phyloP scores from a whole-genome alignment of 495 filamentous ascomycete genomes.

The Oidiodendron maius region DNA sequence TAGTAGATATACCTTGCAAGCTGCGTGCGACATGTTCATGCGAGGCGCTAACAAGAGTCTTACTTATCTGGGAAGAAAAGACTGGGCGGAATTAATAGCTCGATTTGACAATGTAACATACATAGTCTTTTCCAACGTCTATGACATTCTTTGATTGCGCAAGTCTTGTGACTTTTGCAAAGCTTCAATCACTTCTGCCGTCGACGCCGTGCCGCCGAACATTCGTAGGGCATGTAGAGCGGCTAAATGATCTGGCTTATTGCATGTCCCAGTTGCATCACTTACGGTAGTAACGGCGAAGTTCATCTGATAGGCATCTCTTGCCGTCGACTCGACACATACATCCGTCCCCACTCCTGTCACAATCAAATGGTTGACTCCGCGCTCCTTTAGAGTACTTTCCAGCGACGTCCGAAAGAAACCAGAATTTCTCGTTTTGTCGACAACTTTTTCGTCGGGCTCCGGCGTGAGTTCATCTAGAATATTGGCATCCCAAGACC shows the following conservation, averaged over 20 bases:
- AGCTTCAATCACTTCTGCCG: conserved; percentile 8
- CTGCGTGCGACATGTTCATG: too few species aligned
- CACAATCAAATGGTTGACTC: conserved; percentile 20
- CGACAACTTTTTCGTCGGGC: conserved; percentile 13
- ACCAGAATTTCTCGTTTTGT: conserved; percentile 22
- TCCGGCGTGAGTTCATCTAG: conserved; percentile 15
- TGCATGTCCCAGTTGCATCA: conserved; percentile 20
- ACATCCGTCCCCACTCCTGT: conserved; percentile 24
- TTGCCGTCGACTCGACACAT: conserved; percentile 24
- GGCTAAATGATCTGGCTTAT: conserved; percentile 9
- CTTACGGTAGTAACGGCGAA: conserved; percentile 20
- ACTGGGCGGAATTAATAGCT: too few species aligned
- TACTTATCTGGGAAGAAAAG: conserved; percentile 2
- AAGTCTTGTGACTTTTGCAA: conserved; percentile 13
- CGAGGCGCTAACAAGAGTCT: conserved; percentile 2
- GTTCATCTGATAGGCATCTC: conserved; percentile 19
- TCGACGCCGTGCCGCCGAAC: conserved; percentile 5
- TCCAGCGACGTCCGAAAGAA: conserved; percentile 19
- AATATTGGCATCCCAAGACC: conserved; percentile 24
- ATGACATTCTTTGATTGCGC: conserved; percentile 6
- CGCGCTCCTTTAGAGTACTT: conserved; percentile 15
- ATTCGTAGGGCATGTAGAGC: conserved; percentile 2
- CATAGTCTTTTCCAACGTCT: conserved; percentile 6
- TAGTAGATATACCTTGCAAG: conserved; percentile 1
- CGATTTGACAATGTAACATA: conserved; percentile 6